Evolutionary conservation across 108 stramenopile species (phyloP), one percentile per base, ranked within the genome.

Genomic region (Cyclotella sp.): DNA sequence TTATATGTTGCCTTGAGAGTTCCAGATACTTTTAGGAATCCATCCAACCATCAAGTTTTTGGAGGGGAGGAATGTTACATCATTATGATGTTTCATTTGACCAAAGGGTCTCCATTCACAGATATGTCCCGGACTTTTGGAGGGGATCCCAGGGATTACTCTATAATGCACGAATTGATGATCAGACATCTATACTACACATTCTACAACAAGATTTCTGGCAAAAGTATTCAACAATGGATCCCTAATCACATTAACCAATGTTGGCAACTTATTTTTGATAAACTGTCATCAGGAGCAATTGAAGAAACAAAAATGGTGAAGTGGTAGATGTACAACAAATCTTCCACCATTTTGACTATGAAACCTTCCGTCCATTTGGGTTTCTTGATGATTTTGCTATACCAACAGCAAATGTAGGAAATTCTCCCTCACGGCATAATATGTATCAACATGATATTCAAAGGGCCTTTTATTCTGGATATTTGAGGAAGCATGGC

Each of bases 141-240:
- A n/a, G n/a, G n/a, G n/a, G n/a, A n/a, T n/a, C n/a, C n/a, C n/a
- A n/a, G n/a, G n/a, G n/a, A n/a, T n/a, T n/a, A n/a, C n/a, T n/a
- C n/a, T n/a, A 3, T n/a, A 28, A 70, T 78, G 61, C 63, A 57
- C 52, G 53, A 61, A 15, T 34, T 49, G 13, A 52, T 79, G 54
- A 44, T 71, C 21, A 15, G 49, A 3, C 60, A 62, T 34, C 51
- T 70, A n/a, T n/a, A n/a, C n/a, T n/a, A n/a, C n/a, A n/a, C n/a
- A n/a, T n/a, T n/a, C n/a, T n/a, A n/a, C n/a, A 12, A 71, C 62
- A 82, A 82, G 51, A 82, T 82, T 13, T 72, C 70, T 12, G 81
- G 81, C 7, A 69, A 28, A 0, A 70, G 68, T 40, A 18, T 81
- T 21, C 12, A 40, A 2, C 75, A 76, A 49, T 81, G 75, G 81